A percentile compares a stretch with the other conserved stretches of the same genome.
phyloP scores from a whole-genome alignment of 805 yeast species.

The Saccharomycopsis fermentans region DNA sequence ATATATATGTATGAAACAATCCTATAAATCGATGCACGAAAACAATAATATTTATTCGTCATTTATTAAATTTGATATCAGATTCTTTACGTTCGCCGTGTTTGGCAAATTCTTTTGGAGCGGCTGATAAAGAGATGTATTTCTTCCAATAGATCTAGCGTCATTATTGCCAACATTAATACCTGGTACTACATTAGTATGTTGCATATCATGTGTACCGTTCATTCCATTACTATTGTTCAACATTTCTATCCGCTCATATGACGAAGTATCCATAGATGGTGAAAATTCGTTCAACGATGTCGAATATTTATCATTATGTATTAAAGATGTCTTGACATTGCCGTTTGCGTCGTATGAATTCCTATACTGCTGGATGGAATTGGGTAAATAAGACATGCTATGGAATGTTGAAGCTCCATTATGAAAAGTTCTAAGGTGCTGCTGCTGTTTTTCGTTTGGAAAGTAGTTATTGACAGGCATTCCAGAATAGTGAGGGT shows the following conservation, averaged over 20 bases:
- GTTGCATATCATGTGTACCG: not conserved
- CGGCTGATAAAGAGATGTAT: not conserved
- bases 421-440: not conserved
- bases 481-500: not conserved
- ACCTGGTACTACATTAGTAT: not conserved
- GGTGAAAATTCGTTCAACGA: not conserved
- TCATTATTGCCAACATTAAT: not conserved
- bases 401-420: not conserved
- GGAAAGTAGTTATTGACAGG: not conserved
- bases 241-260: not conserved
- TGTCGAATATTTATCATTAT: not conserved
- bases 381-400: not conserved
- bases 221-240: not conserved
- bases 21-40: no score
- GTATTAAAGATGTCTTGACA: not conserved
- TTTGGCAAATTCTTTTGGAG: not conserved
- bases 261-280: not conserved
- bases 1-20: not conserved
- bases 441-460: not conserved
- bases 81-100: not conserved
- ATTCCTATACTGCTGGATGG: not conserved
- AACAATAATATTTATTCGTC: not conserved
- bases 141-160: not conserved
- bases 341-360: not conserved
- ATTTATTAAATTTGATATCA: not conserved